phyloP scores from a whole-genome alignment of 2,329 filamentous ascomycete species.

The Amauroascus verrucosus region DNA sequence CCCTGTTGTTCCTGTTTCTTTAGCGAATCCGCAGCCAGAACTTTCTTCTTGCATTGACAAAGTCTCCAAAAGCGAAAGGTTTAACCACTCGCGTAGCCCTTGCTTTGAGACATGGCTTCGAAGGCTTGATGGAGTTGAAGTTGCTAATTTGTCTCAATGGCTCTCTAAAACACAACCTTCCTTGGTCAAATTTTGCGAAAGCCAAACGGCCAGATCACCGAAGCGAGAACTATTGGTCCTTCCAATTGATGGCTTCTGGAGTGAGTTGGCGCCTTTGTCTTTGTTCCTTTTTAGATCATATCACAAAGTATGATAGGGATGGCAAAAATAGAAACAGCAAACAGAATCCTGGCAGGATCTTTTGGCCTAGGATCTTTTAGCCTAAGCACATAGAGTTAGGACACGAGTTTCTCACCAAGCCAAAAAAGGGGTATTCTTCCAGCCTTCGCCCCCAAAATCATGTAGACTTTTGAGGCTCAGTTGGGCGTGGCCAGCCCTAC shows the following conservation, averaged over 20 bases:
- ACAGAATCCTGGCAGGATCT: neutral
- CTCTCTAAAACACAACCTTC: neutral
- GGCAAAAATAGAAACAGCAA: slow-evolving; percentile 1
- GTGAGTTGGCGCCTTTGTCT: neutral
- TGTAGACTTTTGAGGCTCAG: neutral
- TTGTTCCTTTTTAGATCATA: neutral
- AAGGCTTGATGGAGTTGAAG: slow-evolving; percentile 7
- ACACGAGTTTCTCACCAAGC: neutral
- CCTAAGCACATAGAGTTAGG: neutral
- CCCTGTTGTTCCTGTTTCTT: slow-evolving; percentile 4
- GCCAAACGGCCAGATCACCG: neutral
- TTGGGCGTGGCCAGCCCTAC: slow-evolving; percentile 1
- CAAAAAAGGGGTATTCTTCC: neutral
- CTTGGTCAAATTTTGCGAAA: neutral
- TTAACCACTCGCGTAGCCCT: neutral
- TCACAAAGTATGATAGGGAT: neutral
- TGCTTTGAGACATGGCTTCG: slow-evolving; percentile 9
- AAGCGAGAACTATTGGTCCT: neutral
- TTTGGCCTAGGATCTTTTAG: too few species aligned
- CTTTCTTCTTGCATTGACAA: neutral
- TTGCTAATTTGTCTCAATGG: too few species aligned
- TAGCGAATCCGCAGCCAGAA: slow-evolving; percentile 10
- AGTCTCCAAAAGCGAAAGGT: neutral
- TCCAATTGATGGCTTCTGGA: neutral
- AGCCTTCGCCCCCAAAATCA: neutral